A percentile compares a stretch with the other conserved stretches of the same genome.
phyloP scores from a whole-genome alignment of 2,329 filamentous ascomycete species.

The Phaeosphaeria sp. region DNA sequence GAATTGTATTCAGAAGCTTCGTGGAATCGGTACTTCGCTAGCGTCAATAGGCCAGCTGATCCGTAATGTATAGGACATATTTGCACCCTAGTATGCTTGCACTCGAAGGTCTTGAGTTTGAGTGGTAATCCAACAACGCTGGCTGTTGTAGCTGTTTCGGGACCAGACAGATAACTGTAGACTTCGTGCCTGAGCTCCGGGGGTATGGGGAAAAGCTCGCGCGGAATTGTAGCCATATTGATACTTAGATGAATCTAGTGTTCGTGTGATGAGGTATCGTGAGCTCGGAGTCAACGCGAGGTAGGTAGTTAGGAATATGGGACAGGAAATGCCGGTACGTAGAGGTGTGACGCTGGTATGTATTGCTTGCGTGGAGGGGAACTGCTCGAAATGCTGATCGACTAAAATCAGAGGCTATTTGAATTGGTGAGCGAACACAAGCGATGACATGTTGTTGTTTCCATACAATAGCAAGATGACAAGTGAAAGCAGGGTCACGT shows the following conservation, averaged over 20 bases:
- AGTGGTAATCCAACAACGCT: constrained; percentile 25
- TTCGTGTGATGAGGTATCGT: not conserved
- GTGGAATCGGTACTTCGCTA: constrained; percentile 20
- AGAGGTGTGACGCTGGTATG: not conserved
- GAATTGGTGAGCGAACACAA: constrained; percentile 15
- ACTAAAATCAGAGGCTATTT: not conserved
- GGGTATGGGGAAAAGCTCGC: constrained; percentile 28
- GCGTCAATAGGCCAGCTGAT: constrained; percentile 25
- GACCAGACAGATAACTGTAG: constrained; percentile 28
- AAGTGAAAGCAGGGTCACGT: constrained; percentile 21
- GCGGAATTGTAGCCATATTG: constrained; percentile 9
- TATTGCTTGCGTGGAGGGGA: not conserved
- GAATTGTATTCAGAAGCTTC: constrained; percentile 37
- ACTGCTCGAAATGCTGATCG: not conserved
- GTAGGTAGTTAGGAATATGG: not conserved
- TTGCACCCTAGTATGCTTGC: constrained; percentile 31
- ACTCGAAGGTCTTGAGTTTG: constrained; percentile 28
- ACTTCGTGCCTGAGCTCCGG: constrained; percentile 42
- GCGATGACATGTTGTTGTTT: constrained; percentile 6
- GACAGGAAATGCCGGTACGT: not conserved
- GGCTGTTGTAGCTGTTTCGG: not conserved
- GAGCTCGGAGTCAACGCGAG: not conserved
- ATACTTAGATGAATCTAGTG: not conserved
- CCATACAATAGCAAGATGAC: constrained; percentile 1
- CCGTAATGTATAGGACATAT: constrained; percentile 33